Percentiles rank a stretch among this genome's conserved stretches.
Conservation (phyloP, 2,329 filamentous ascomycete species). For the Onygena corvina region DNA sequence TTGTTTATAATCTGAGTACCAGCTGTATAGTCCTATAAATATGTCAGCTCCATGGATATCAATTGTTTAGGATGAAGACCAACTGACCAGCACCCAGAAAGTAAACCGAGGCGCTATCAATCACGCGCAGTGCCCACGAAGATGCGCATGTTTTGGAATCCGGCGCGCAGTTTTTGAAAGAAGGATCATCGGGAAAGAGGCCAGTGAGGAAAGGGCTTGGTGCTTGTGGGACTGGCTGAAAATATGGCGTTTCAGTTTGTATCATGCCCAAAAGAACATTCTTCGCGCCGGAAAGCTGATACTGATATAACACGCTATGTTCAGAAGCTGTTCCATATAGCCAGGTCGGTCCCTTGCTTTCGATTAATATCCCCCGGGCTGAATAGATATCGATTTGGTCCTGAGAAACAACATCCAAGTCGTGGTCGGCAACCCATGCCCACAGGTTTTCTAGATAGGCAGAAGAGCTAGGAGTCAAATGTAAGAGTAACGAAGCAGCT, state of each 20-base stretch:
- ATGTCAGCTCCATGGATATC: not conserved
- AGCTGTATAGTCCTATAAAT: slow-evolving; percentile 7
- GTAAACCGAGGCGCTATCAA: not conserved
- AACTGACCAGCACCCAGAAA: not conserved
- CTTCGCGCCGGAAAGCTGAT: slow-evolving; percentile 64
- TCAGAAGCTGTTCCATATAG: slow-evolving; percentile 60
- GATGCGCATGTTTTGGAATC: not conserved
- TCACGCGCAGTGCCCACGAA: slow-evolving; percentile 2
- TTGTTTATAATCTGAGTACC: slow-evolving; percentile 7
- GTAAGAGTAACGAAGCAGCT: slow-evolving; percentile 43
- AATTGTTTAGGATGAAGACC: not conserved
- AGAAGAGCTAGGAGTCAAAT: slow-evolving; percentile 46
- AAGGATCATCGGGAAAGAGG: slow-evolving; percentile 8
- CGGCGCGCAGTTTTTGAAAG: not conserved
- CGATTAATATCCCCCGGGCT: slow-evolving; percentile 41
- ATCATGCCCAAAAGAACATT: slow-evolving; percentile 73
- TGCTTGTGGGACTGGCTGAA: slow-evolving; percentile 69
- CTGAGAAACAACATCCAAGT: slow-evolving; percentile 6
- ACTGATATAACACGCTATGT: slow-evolving; percentile 57
- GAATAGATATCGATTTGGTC: slow-evolving; percentile 48
- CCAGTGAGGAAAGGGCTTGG: slow-evolving; percentile 39
- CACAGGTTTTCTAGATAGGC: slow-evolving; percentile 22
- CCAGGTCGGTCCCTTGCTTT: slow-evolving; percentile 45
- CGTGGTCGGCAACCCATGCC: slow-evolving; percentile 17
- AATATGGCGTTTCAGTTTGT: slow-evolving; percentile 78